phyloP scores from a whole-genome alignment of 2,329 filamentous ascomycete species.

The Colletotrichum caudatum region DNA sequence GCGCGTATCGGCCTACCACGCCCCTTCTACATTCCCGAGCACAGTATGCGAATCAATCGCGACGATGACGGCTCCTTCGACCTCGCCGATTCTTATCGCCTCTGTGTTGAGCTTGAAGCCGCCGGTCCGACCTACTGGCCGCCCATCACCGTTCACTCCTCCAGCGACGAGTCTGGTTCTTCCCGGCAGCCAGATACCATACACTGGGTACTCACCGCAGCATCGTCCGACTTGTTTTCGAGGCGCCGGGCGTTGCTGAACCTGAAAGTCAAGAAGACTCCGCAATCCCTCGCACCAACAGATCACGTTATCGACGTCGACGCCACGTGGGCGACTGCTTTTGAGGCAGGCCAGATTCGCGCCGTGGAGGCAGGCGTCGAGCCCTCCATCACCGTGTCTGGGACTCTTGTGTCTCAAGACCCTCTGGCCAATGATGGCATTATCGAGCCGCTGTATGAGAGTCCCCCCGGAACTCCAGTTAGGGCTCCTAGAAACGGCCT shows the following conservation, averaged over 20 bases:
- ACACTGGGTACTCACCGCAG: constrained; percentile 56
- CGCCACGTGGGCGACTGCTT: constrained; percentile 59
- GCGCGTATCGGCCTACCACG: constrained; percentile 61
- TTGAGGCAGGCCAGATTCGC: constrained; percentile 48
- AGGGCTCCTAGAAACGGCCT: constrained; percentile 38
- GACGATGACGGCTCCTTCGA: constrained; percentile 61
- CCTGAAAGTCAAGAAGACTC: constrained; percentile 52
- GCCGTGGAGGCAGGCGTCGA: constrained; percentile 57
- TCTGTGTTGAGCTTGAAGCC: constrained; percentile 66
- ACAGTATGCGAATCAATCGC: constrained; percentile 63
- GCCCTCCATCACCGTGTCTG: constrained; percentile 58
- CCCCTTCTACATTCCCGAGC: constrained; percentile 65
- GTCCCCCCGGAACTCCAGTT: constrained; percentile 23
- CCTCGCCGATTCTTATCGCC: constrained; percentile 62
- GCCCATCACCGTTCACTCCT: constrained; percentile 50
- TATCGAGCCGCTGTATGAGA: constrained; percentile 44
- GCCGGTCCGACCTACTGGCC: constrained; percentile 65
- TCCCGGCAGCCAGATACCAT: constrained; percentile 42
- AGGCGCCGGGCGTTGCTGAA: constrained; percentile 50
- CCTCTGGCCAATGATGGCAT: constrained; percentile 18
- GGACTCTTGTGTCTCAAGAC: constrained; percentile 44
- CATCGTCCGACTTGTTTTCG: constrained; percentile 57
- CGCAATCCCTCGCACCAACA: constrained; percentile 50
- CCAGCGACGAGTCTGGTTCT: constrained; percentile 28
- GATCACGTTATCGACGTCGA: constrained; percentile 63